phyloP scores from a whole-genome alignment of 202 grass and related monocot genomes.

The Schoenoplectus tabernaemontani region DNA sequence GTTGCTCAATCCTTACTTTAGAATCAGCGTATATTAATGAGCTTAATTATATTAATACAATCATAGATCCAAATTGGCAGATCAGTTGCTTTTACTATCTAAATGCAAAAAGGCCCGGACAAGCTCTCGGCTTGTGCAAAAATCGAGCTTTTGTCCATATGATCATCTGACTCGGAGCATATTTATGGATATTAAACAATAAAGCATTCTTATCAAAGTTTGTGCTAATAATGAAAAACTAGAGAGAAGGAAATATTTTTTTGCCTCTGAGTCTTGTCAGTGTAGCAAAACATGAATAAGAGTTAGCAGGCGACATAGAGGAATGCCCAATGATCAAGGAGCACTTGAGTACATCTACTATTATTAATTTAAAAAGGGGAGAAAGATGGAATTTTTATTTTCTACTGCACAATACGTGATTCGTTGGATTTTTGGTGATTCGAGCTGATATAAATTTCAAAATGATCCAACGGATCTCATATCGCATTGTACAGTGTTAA shows the following conservation, averaged over 20 bases:
- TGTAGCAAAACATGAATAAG: constrained; percentile 5
- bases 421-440: too few relatives aligned
- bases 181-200: background rate
- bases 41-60: background rate
- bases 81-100: background rate
- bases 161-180: background rate
- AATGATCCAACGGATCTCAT: too few relatives aligned
- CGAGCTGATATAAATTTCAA: too few relatives aligned
- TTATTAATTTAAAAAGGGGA: background rate
- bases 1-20: background rate
- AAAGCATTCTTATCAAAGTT: constrained; percentile 18
- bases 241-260: constrained; percentile 1
- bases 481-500: too few relatives aligned
- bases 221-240: constrained; percentile 14
- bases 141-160: background rate
- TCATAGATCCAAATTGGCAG: background rate
- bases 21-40: background rate
- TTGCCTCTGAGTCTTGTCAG: constrained; percentile 6
- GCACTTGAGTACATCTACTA: constrained; percentile 11
- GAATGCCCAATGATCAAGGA: constrained; percentile 22
- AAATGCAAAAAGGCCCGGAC: background rate
- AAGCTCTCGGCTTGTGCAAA: background rate
- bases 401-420: too few relatives aligned
- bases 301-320: constrained; percentile 11
- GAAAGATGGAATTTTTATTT: too few relatives aligned